Conservation (phyloP, 305 asterid genomes). For the Solanum chacoense region DNA sequence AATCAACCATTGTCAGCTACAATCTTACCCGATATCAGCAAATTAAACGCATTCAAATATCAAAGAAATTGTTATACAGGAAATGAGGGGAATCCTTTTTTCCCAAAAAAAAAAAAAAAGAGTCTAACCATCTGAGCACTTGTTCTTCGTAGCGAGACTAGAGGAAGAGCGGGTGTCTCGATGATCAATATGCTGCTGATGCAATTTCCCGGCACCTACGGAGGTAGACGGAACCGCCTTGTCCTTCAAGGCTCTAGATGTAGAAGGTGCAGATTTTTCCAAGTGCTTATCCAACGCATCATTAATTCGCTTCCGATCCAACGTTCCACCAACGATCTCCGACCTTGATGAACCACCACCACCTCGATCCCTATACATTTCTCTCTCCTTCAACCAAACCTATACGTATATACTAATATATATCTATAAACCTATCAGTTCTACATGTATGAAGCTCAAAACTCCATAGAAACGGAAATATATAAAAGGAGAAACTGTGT, state of each 20-base stretch:
- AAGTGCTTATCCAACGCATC: conserved; percentile 79
- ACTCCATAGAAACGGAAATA: neutral
- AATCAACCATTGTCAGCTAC: neutral
- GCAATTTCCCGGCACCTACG: conserved; percentile 31
- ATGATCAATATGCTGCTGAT: conserved; percentile 37
- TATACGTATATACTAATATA: neutral
- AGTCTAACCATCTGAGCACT: conserved; percentile 45
- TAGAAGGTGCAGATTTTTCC: conserved; percentile 75
- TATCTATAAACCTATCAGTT: neutral
- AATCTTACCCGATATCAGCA: neutral
- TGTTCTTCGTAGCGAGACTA: conserved; percentile 25
- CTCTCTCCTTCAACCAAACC: neutral
- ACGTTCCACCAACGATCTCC: conserved; percentile 44
- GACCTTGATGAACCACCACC: conserved; percentile 43
- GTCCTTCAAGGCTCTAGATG: conserved; percentile 43
- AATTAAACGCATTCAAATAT: neutral
- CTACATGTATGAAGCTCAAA: neutral
- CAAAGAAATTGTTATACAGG: neutral
- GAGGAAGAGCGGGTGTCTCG: conserved; percentile 13
- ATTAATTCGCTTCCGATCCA: conserved; percentile 91
- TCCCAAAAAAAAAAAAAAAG: neutral
- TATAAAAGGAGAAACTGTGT: neutral
- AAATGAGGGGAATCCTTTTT: neutral
- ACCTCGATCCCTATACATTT: conserved; percentile 66
- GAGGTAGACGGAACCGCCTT: conserved; percentile 40